Evolutionary conservation across 2,329 filamentous ascomycete genomes (phyloP).

Genomic region (Rhinocladiella similis): DNA sequence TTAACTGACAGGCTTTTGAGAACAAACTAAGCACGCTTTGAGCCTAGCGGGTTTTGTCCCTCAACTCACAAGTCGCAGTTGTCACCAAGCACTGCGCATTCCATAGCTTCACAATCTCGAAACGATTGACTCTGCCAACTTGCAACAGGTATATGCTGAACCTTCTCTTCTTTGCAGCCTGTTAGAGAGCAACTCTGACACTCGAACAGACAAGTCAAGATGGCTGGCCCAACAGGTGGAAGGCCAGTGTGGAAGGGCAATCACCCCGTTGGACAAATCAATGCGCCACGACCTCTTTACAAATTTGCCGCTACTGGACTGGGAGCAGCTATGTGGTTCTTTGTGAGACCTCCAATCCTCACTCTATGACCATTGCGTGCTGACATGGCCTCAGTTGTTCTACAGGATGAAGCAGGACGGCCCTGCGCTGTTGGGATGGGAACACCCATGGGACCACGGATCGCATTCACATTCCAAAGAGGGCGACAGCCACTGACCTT

Average conservation of each 20-base stretch:
- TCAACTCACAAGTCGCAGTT: not conserved
- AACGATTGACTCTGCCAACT: not conserved
- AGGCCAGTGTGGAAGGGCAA: constrained; percentile 30
- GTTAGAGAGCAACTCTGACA: not conserved
- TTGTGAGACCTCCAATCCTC: constrained; percentile 59
- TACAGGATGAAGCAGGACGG: constrained; percentile 97
- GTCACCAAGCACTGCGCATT: not conserved
- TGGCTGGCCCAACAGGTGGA: constrained; percentile 7
- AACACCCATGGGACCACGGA: constrained; percentile 95
- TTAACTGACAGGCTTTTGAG: not conserved
- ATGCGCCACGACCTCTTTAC: constrained; percentile 69
- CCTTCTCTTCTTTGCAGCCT: too few species aligned
- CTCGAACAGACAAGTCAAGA: constrained; percentile 4
- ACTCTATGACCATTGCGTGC: not conserved
- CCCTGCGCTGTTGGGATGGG: constrained; percentile 85
- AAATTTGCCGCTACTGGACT: constrained; percentile 82
- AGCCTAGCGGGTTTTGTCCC: not conserved
- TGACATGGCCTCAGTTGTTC: constrained; percentile 66
- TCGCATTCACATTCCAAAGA: constrained; percentile 17
- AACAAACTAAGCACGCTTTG: not conserved
- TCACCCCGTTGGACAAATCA: constrained; percentile 48
- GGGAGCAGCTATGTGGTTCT: constrained; percentile 99
- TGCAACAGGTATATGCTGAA: too few species aligned
- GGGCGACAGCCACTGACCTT: not conserved
- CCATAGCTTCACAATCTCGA: not conserved